Evolutionary conservation across 257 asterid genomes (phyloP).

Genomic region (Lithospermum erythrorhizon): DNA sequence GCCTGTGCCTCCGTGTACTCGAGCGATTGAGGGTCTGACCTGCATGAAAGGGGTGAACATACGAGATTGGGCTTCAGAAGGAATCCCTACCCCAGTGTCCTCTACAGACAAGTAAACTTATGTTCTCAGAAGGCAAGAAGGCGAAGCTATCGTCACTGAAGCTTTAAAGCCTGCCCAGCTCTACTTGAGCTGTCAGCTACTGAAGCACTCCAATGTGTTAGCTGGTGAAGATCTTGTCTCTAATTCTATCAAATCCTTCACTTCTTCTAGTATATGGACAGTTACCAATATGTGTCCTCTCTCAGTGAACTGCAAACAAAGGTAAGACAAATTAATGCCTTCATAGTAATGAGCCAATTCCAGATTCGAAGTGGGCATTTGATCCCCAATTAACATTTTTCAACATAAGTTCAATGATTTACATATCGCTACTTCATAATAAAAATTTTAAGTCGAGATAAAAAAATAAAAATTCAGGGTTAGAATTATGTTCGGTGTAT

Average conservation of each 20-base stretch:
- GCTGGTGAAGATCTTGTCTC: conserved; percentile 22
- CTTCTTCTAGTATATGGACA: conserved; percentile 77
- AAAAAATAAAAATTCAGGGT: too few species aligned
- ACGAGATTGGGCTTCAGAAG: conserved; percentile 62
- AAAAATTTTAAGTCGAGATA: neutral
- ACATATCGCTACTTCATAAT: neutral
- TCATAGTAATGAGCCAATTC: neutral
- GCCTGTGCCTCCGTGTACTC: conserved; percentile 93
- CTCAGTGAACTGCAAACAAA: conserved; percentile 68
- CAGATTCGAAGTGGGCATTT: neutral
- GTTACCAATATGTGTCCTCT: conserved; percentile 85
- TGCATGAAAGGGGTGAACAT: conserved; percentile 91
- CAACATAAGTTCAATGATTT: neutral
- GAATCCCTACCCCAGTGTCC: conserved; percentile 94
- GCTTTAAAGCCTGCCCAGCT: conserved; percentile 60
- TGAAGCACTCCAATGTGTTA: conserved; percentile 68
- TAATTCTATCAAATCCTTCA: conserved; percentile 26
- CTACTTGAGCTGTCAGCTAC: conserved; percentile 54
- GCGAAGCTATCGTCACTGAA: conserved; percentile 42
- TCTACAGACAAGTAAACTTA: conserved; percentile 67
- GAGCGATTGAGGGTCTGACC: conserved; percentile 79
- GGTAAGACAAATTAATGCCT: neutral
- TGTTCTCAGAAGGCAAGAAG: conserved; percentile 31
- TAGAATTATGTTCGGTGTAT: neutral
- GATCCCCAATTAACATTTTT: too few species aligned